Conservation (phyloP, 768 basidiomycete genomes). For the Tulasnella calospora region DNA sequence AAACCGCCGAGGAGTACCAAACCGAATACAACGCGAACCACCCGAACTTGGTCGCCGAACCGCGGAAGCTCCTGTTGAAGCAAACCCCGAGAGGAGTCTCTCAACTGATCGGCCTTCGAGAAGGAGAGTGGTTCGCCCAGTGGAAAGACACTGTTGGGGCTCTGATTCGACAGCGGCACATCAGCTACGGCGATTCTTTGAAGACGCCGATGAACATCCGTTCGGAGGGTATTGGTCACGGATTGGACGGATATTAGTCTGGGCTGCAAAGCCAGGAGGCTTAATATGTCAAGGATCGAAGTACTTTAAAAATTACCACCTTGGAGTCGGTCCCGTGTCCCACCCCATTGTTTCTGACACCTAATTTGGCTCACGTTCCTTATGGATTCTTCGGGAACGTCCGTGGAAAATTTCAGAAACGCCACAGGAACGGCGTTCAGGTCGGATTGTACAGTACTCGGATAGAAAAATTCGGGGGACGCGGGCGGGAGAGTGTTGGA, state of each 20-base stretch:
- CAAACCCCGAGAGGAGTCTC: slow-evolving; percentile 36
- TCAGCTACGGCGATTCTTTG: slow-evolving; percentile 13
- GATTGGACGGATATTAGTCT: slow-evolving; percentile 17
- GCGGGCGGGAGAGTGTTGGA: too few relatives aligned
- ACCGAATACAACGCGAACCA: background rate
- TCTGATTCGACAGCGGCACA: slow-evolving; percentile 43
- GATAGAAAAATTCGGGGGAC: too few relatives aligned
- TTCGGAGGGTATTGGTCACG: background rate
- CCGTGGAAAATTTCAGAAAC: too few relatives aligned
- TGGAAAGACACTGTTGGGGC: slow-evolving; percentile 68
- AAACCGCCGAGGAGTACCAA: slow-evolving; percentile 24
- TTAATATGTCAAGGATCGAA: background rate
- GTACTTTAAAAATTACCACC: too few relatives aligned
- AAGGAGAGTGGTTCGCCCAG: slow-evolving; percentile 71
- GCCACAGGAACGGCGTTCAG: too few relatives aligned
- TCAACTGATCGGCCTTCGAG: slow-evolving; percentile 53
- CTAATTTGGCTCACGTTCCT: too few relatives aligned
- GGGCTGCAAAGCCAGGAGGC: background rate
- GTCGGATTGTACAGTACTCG: too few relatives aligned
- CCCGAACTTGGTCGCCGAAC: background rate
- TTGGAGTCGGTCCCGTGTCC: too few relatives aligned
- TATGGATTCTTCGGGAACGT: too few relatives aligned
- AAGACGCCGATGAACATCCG: slow-evolving; percentile 19
- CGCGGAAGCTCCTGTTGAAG: slow-evolving; percentile 16
- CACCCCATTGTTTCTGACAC: too few relatives aligned